A percentile compares a stretch with the other conserved stretches of the same genome.
Evolutionary conservation across 2,329 filamentous ascomycete species (phyloP).

Genomic region (Xylaria sp.): DNA sequence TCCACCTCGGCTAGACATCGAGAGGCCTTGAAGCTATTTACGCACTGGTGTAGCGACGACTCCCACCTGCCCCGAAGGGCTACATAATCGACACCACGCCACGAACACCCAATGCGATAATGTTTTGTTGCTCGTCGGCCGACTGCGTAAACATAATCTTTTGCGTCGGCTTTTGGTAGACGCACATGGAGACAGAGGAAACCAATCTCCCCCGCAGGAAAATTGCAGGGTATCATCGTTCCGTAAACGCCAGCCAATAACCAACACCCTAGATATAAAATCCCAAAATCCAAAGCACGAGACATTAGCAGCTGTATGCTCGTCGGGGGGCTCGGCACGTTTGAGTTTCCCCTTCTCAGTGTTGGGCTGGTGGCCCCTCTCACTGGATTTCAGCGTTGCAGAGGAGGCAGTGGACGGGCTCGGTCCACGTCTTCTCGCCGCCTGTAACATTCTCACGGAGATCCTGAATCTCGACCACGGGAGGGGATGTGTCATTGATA

Average conservation of each 20-base stretch:
- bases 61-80: background rate
- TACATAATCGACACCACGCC: background rate
- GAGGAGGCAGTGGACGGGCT: constrained; percentile 62
- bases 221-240: constrained; percentile 45
- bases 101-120: constrained; percentile 1
- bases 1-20: background rate
- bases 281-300: constrained; percentile 2
- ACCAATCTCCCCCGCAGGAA: constrained; percentile 35
- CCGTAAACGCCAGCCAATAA: constrained; percentile 42
- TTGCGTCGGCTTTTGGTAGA: background rate
- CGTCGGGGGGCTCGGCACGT: constrained; percentile 1
- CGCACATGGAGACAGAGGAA: constrained; percentile 15
- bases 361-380: constrained; percentile 22
- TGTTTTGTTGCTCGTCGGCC: background rate
- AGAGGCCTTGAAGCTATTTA: background rate
- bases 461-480: constrained; percentile 64
- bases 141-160: constrained; percentile 8
- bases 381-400: constrained; percentile 62
- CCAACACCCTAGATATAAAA: constrained; percentile 19
- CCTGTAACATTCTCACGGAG: constrained; percentile 59
- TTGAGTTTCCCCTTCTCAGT: background rate
- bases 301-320: constrained; percentile 27
- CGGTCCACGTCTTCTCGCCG: constrained; percentile 65
- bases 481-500: constrained; percentile 61
- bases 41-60: background rate